Evolutionary conservation across 768 basidiomycete genomes (phyloP).

Genomic region (Mycena galericulata): DNA sequence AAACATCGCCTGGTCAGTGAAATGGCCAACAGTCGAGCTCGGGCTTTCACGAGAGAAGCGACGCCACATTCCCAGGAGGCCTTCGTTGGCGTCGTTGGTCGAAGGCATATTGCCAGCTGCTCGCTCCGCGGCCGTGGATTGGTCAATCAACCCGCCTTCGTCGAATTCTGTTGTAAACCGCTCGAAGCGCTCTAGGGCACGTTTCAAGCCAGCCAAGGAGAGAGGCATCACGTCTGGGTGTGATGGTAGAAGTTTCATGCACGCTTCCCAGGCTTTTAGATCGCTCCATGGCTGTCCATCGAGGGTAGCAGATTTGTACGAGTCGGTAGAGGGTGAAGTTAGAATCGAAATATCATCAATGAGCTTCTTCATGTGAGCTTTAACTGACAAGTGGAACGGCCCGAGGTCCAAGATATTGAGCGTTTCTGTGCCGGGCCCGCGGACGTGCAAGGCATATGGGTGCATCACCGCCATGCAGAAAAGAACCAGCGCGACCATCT

Average conservation of each 20-base stretch:
- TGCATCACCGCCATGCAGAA: conserved; percentile 26
- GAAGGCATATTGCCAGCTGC: neutral
- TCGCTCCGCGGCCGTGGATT: neutral
- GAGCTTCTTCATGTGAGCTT: conserved; percentile 4
- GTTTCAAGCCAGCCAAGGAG: neutral
- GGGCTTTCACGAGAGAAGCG: conserved; percentile 12
- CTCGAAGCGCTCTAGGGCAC: neutral
- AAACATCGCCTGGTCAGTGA: conserved; percentile 9
- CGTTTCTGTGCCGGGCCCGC: conserved; percentile 7
- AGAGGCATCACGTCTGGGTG: neutral
- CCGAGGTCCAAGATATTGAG: conserved; percentile 36
- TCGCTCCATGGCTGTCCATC: conserved; percentile 12
- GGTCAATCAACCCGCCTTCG: neutral
- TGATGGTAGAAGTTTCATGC: neutral
- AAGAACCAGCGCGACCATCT: conserved; percentile 30
- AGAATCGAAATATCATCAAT: neutral
- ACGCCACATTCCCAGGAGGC: no score
- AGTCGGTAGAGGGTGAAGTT: neutral
- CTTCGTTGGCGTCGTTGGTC: conserved; percentile 11
- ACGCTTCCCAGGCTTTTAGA: neutral
- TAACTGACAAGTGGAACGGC: conserved; percentile 24
- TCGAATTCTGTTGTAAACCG: conserved; percentile 6
- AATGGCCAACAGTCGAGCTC: conserved; percentile 7
- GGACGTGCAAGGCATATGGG: conserved; percentile 33
- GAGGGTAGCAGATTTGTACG: neutral